Evolutionary conservation across 768 basidiomycete species (phyloP).

Genomic region (Tricholoma hemisulphureum): DNA sequence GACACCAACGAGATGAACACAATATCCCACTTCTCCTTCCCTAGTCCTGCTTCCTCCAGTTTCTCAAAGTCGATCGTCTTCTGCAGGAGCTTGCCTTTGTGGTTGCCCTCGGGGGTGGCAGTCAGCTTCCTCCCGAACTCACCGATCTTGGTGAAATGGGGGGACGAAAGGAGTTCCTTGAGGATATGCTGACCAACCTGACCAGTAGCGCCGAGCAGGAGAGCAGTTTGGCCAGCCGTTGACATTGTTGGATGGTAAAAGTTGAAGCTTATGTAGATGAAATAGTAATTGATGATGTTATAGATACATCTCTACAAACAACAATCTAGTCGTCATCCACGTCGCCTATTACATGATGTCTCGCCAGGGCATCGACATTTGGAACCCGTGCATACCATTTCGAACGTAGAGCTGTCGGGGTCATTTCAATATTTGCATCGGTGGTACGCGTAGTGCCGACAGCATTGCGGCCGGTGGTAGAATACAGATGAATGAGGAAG

Average conservation of each 20-base stretch:
- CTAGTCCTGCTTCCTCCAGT: constrained; percentile 48
- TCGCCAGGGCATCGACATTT: constrained; percentile 25
- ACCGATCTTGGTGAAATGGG: constrained; percentile 55
- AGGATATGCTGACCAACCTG: constrained; percentile 63
- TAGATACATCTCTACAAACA: constrained; percentile 2
- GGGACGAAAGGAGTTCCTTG: constrained; percentile 54
- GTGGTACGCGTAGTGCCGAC: constrained; percentile 5
- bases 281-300: too few species aligned
- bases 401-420: constrained; percentile 22
- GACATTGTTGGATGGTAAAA: background rate
- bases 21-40: constrained; percentile 65
- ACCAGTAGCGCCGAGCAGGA: constrained; percentile 76
- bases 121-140: constrained; percentile 72
- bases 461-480: constrained; percentile 60
- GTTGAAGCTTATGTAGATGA: too few species aligned
- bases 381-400: constrained; percentile 73
- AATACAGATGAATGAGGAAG: constrained; percentile 67
- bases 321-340: constrained; percentile 27
- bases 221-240: constrained; percentile 40
- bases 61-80: constrained; percentile 70
- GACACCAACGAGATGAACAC: constrained; percentile 66
- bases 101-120: constrained; percentile 30
- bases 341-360: constrained; percentile 31
- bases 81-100: constrained; percentile 64
- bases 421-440: constrained; percentile 15